Base-by-base conservation (phyloP, 2,329 filamentous ascomycete species). In the Microcera coccophila region DNA sequence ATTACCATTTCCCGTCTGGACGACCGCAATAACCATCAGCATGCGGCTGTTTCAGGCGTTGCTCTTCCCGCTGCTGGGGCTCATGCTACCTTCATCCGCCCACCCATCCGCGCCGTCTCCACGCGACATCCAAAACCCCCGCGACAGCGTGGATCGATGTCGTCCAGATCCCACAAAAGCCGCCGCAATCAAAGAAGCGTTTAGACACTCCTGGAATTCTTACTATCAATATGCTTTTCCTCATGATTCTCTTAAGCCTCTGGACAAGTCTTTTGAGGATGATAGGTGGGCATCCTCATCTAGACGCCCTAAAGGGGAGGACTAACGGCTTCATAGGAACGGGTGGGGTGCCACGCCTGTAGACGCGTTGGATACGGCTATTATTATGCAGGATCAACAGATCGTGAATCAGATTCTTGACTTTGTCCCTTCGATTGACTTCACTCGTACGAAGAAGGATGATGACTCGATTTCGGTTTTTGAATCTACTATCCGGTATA, bases 401-500 rank as follows among this genome's bases (percentile, higher is more conserved):
- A 80, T 87, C 18, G 81, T 93, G 12, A 69, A 82, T 32, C 71
- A 81, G 40, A 90, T 94, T 49, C 65, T 95, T 16, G 71, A 84
- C 5, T 83, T 82, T 59, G 77, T 95, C 35, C 75, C 80, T 0
- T 77, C 67, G 0, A 84, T 94, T 57, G 72, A 94, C 63, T 95
- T 87, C 59, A 75, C 75, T 32, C 69, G 72, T 10, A 86, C 84
- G 1, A 44, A 50, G 4, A 43, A 49, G 38, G 40, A 38, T 3
- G 57, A 71, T 2, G 64, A 72, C 2, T 65, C 72, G 9, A 81
- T 95, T 37, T 91, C 85, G 28, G 66, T 95, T 7, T 95, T 95
- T 57, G 90, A 95, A 66, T 94, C 88, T 0, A 95, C 87, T 1
- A 95, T 95, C 58, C 82, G 90, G 20, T 95, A 95, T 57, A 69